Evolutionary conservation across 2,329 filamentous ascomycete genomes (phyloP), one percentile per base, ranked within the genome.

Genomic region (Colletotrichum falcatum): DNA sequence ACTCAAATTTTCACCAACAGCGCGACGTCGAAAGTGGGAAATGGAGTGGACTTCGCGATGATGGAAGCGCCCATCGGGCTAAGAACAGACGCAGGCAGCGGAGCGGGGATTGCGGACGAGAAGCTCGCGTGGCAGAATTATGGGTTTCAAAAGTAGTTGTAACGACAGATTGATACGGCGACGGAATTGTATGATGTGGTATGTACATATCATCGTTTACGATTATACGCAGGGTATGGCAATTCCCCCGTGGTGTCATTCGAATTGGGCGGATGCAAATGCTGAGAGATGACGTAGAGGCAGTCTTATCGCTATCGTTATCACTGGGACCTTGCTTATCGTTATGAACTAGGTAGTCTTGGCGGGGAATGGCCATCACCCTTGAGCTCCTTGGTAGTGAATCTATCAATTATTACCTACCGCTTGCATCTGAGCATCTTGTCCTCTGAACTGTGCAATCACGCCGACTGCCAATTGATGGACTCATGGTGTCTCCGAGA

Each of bases 261-360:
- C 28, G 42, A 55, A 1, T 53, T 48, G 35, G 23, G 23, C 35
- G 23, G 23, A 46, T 55, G 46, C 35, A 35, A 30, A 46, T 33
- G 20, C 18, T 7, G 20, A 30, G 37, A 26, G 37, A 63, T 71
- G 68, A 68, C 68, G 68, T 70, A 70, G 49, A 44, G n/a, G 44
- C 3, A 9, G 12, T 33, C 68, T 68, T 71, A 71, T 71, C 68
- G 64, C 16, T 68, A 63, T 68, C 68, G 53, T 55, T 68, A 67
- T 68, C 68, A 28, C 11, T 11, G 11, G 20, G 30, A 44, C 44
- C 16, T 23, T 33, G 18, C 12, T 64, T 71, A 64, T 71, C 65
- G 49, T 11, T 23, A 56, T 16, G 11, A 11, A 46, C 60, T 56
- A n/a, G n/a, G n/a, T n/a, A 68, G 55, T 56, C 65, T 62, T 39